Evolutionary conservation across 1,139 yeast genomes (phyloP).

Genomic region (Candida albicans): DNA sequence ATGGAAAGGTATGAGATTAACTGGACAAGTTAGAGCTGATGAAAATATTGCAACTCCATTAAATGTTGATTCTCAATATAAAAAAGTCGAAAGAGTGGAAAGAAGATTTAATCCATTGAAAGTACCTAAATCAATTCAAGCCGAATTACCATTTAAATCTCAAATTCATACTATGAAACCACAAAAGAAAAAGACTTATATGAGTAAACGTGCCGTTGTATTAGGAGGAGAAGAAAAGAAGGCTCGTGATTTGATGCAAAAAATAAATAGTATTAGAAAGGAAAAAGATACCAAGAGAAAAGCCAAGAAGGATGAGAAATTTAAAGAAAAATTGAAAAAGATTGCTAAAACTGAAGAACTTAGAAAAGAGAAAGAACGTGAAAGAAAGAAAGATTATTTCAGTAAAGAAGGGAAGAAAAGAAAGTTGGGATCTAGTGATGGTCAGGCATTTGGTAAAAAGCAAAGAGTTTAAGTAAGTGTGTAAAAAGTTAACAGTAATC

Average conservation of each 20-base stretch:
- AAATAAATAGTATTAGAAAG: slow-evolving; percentile 78
- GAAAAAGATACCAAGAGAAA: slow-evolving; percentile 82
- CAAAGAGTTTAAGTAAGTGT: slow-evolving; percentile 18
- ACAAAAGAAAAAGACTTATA: slow-evolving; percentile 77
- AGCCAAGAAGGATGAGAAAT: slow-evolving; percentile 74
- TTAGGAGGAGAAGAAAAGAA: slow-evolving; percentile 91
- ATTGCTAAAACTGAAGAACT: slow-evolving; percentile 72
- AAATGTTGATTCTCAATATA: slow-evolving; percentile 66
- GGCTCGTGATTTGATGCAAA: slow-evolving; percentile 86
- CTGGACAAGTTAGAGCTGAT: slow-evolving; percentile 90
- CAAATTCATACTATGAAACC: slow-evolving; percentile 89
- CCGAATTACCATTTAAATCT: slow-evolving; percentile 84
- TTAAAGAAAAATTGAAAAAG: slow-evolving; percentile 71
- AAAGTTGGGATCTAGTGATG: slow-evolving; percentile 43
- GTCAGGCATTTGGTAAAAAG: slow-evolving; percentile 38
- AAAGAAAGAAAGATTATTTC: slow-evolving; percentile 85
- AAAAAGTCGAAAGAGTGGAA: slow-evolving; percentile 81
- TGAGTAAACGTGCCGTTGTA: slow-evolving; percentile 92
- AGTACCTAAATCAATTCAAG: slow-evolving; percentile 78
- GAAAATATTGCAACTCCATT: slow-evolving; percentile 65
- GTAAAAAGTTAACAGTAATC: neutral
- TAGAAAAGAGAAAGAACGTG: slow-evolving; percentile 73
- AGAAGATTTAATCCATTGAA: slow-evolving; percentile 83
- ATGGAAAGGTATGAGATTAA: slow-evolving; percentile 96
- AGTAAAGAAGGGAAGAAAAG: slow-evolving; percentile 72